Evolutionary conservation across 192 early-diverging fungal genomes (phyloP).

Genomic region (Linnemannia elongata): DNA sequence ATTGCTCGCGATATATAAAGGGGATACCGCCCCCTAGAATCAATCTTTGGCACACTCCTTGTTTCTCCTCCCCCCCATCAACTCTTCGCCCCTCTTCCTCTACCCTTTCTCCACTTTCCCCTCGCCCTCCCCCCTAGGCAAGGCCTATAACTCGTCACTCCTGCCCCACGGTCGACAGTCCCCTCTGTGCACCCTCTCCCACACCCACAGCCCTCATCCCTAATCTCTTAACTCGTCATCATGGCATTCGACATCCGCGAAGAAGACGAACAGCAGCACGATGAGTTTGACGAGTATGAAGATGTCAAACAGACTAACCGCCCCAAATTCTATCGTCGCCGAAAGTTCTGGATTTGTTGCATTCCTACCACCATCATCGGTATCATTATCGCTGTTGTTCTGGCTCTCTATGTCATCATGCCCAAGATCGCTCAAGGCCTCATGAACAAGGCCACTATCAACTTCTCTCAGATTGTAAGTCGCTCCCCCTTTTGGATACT

Average conservation of each 20-base stretch:
- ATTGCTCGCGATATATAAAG: no score
- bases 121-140: no score
- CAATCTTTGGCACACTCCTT: no score
- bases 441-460: conserved; percentile 32
- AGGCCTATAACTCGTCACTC: no score
- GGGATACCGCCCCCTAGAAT: no score
- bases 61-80: no score
- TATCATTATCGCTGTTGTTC: conserved; percentile 51
- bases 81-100: no score
- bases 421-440: conserved; percentile 62
- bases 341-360: conserved; percentile 64
- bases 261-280: conserved; percentile 23
- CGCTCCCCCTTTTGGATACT: no score
- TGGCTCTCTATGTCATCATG: conserved; percentile 62
- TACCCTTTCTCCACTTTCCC: no score
- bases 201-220: not conserved
- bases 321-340: conserved; percentile 59
- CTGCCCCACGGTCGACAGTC: no score
- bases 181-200: not conserved
- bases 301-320: conserved; percentile 27
- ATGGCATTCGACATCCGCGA: conserved; percentile 41
- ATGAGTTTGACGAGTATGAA: conserved; percentile 40
- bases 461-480: conserved; percentile 34
- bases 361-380: conserved; percentile 43
- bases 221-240: not conserved